Base-by-base conservation (phyloP, 2,329 filamentous ascomycete species). In the Ceratocystis diversiconidia region DNA sequence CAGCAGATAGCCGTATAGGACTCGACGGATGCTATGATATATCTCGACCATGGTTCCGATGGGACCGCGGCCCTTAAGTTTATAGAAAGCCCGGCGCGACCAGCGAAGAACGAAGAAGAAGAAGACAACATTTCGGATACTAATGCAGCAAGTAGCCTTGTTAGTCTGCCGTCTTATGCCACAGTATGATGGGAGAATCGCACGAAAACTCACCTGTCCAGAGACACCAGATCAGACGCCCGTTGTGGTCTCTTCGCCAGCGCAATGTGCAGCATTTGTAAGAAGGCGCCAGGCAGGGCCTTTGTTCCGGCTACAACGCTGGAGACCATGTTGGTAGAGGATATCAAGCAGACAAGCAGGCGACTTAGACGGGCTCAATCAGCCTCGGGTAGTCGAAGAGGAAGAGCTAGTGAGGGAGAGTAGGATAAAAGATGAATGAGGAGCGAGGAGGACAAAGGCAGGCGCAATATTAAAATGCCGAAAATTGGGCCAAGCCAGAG, bases 1-100 rank as follows among this genome's bases (percentile, higher is more conserved):
- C 60, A 99, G 82, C 78, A 99, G 94, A 73, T 90, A 82, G 68
- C 89, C 89, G 75, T 95, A 99, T 62, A 88, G 79, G 68, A 85
- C 83, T 69, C 90, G 85, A 69, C 87, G 87, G 68, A 87, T 73
- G 69, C 85, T 82, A 69, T 80, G 78, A 78, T 94, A 96, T 69
- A 89, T 76, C 75, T 92, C 86, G 72, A 84, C 79, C 68, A 90
- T 72, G 67, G 89, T 89, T 69, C 92, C 92, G 73, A 95, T 76
- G 71, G 94, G 75, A 70, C 94, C 94, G 73, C 94, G 90, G 70
- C 94, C 94, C 72, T 89, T 90, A 70, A 97, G 81, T 73, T 94
- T 89, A 78, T 90, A 88, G 74, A 90, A 87, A 32, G 84, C 82
- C 72, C 88, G 89, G 70, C 90, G 89, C 41, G 87, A 83, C 80